Percentiles rank a stretch among this genome's conserved stretches.
phyloP scores from a whole-genome alignment of 1,284 basidiomycete species.

The Cystodermella granulosa region DNA sequence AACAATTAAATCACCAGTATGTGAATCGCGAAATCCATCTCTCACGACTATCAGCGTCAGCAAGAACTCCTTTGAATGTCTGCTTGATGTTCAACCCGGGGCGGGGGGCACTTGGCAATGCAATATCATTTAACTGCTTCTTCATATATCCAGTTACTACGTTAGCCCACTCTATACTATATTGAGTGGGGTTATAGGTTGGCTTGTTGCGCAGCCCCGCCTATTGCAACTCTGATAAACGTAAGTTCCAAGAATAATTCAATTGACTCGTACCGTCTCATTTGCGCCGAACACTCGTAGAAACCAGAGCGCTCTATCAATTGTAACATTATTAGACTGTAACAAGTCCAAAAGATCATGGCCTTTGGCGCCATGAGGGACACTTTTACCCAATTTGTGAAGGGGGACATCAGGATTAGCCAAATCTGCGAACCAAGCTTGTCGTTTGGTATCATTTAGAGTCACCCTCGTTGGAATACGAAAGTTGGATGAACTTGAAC shows the following conservation, averaged over 20 bases:
- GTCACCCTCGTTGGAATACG: conserved; percentile 85
- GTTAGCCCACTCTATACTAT: conserved; percentile 87
- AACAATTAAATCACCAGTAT: conserved; percentile 56
- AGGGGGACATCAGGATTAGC: conserved; percentile 87
- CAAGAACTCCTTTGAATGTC: conserved; percentile 71
- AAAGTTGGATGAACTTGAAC: conserved; percentile 64
- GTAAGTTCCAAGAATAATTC: too few species aligned
- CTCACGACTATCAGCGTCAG: conserved; percentile 63
- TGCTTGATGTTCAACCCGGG: conserved; percentile 72
- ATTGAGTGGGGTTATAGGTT: conserved; percentile 71
- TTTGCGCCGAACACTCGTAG: conserved; percentile 91
- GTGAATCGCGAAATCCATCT: conserved; percentile 78
- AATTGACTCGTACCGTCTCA: conserved; percentile 67
- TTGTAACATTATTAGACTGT: conserved; percentile 74
- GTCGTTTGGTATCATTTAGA: conserved; percentile 82
- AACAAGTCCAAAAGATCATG: conserved; percentile 87
- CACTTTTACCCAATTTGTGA: conserved; percentile 79
- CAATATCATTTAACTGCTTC: conserved; percentile 83
- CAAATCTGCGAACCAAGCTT: conserved; percentile 87
- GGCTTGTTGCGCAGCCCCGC: conserved; percentile 71
- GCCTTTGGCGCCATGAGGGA: conserved; percentile 91
- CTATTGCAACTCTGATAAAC: conserved; percentile 28
- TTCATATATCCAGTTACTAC: conserved; percentile 84
- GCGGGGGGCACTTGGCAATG: conserved; percentile 72
- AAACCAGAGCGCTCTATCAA: conserved; percentile 91